Base-by-base conservation (phyloP, 2,329 filamentous ascomycete genomes). In the Pseudogymnoascus destructans region DNA sequence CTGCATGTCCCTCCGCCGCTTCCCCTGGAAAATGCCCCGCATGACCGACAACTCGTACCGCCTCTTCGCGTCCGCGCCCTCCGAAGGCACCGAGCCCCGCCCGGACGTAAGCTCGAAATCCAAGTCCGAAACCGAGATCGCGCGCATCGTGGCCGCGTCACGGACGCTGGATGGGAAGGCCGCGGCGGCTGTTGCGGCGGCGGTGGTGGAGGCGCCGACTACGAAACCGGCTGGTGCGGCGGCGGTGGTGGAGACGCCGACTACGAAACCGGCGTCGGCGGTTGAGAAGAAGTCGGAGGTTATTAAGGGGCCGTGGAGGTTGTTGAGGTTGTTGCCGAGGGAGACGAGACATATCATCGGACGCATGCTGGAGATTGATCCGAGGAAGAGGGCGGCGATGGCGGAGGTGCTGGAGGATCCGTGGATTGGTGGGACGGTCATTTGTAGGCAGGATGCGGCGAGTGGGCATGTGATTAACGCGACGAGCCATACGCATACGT, bases 21-120 rank as follows among this genome's bases (percentile, higher is more conserved):
- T 98, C 68, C 93, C 93, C 0, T 98, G 93, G 93, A 98, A 98
- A 74, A 84, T 95, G 33, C 93, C 93, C 3, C 83, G 91, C 38
- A 75, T 90, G 70, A 88, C 88, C 3, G 93, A 98, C 70, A 97
- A 95, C 70, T 95, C 90, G 0, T 98, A 89, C 73, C 91, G 92
- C 67, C 79, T 98, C 1, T 98, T 98, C 69, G 85, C 92, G 11
- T 83, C 93, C 1, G 80, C 87, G 6, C 91, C 92, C 1, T 88
- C 90, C 2, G 86, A 87, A 0, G 87, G 86, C 1, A 75, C 73
- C 1, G 68, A 69, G 42, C 62, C 63, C 38, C 64, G 59, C 38
- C 64, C 67, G 4, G 65, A 64, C 11, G 59, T 61, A 5, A 60
- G 61, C 8, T 57, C 55, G 7, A 63, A 65, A 17, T 65, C 66